A percentile compares a stretch with the other conserved stretches of the same genome.
phyloP scores from a whole-genome alignment of 2,329 filamentous ascomycete species.

The Colletotrichum tofieldiae region DNA sequence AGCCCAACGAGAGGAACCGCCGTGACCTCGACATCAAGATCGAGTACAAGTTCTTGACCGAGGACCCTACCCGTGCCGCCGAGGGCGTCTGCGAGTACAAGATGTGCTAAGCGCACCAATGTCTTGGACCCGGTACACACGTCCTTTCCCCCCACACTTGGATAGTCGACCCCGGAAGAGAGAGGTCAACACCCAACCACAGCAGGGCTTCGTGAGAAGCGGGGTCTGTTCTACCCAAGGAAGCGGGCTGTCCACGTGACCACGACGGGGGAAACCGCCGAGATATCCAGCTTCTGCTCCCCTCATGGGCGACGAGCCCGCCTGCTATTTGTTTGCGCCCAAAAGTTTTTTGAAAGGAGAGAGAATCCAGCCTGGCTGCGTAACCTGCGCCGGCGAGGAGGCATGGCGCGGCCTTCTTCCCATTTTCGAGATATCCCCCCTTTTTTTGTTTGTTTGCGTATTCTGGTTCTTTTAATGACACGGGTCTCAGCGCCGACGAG shows the following conservation, averaged over 20 bases:
- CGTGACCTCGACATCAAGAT: conserved; percentile 95
- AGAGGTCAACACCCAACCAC: neutral
- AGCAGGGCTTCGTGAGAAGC: conserved; percentile 18
- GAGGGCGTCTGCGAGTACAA: conserved; percentile 85
- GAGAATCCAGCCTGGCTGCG: conserved; percentile 43
- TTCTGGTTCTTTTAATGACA: conserved; percentile 25
- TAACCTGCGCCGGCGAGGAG: conserved; percentile 45
- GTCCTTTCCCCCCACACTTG: neutral
- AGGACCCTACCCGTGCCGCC: conserved; percentile 78
- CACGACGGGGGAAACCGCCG: neutral
- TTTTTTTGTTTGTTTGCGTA: conserved; percentile 17
- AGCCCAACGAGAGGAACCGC: conserved; percentile 94
- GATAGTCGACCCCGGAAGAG: neutral
- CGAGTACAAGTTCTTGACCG: conserved; percentile 84
- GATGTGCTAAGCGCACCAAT: conserved; percentile 69
- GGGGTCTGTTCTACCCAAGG: conserved; percentile 2
- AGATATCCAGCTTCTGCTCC: conserved; percentile 11
- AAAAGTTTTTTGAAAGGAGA: conserved; percentile 4
- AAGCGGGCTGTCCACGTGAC: neutral
- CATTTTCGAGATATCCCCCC: conserved; percentile 17
- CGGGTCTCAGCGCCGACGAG: conserved; percentile 19
- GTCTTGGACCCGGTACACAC: neutral
- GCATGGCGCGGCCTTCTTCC: conserved; percentile 40
- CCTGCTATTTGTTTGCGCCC: conserved; percentile 31
- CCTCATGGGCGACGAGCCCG: neutral